Base-by-base conservation (phyloP, 2,329 filamentous ascomycete genomes). In the Beauveria varroae region DNA sequence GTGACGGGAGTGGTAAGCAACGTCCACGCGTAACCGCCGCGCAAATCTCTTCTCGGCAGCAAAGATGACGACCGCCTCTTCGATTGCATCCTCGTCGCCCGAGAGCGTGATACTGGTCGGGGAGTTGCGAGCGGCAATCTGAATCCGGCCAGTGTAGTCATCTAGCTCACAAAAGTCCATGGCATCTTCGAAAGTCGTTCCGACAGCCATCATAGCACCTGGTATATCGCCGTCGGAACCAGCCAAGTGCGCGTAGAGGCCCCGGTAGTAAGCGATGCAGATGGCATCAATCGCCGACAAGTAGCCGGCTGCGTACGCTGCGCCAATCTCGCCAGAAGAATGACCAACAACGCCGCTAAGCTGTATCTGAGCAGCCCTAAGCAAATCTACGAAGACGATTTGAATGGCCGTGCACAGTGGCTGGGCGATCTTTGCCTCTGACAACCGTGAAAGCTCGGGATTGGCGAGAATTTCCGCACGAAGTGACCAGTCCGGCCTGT, bases 191-290 rank as follows among this genome's bases (percentile, higher is more conserved):
- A 60, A 30, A 47, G 64, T 28, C 1, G 62, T n/a, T 1, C 65
- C 80, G 6, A 81, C 78, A 0, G 81, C 81, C 69, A 82, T 74
- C 81, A 83, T 83, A 10, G 75, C 70, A 1, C 80, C 80, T 5
- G 73, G 69, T 44, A 69, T 69, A 62, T 74, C 64, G 59, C 76
- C 76, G 41, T 78, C 63, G 3, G 75, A 70, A 4, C 74, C 73
- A 7, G 78, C 71, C 18, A 78, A 72, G n/a, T 56, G 49, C n/a
- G 54, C 10, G 22, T 58, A 40, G 30, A 73, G 69, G 5, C 75
- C 76, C 9, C 76, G 70, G 64, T 75, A 75, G 67, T 81, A 83
- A 3, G 80, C 79, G 30, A 79, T 73, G 1, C 71, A 69, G 65
- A 79, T 74, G 49, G 75, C 74, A 1, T 75, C 68, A 24, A 76